Evolutionary conservation across 129 eudicot species (phyloP), one percentile per base, ranked within the genome.

Genomic region (Chrysanthemum lavandulifolium): DNA sequence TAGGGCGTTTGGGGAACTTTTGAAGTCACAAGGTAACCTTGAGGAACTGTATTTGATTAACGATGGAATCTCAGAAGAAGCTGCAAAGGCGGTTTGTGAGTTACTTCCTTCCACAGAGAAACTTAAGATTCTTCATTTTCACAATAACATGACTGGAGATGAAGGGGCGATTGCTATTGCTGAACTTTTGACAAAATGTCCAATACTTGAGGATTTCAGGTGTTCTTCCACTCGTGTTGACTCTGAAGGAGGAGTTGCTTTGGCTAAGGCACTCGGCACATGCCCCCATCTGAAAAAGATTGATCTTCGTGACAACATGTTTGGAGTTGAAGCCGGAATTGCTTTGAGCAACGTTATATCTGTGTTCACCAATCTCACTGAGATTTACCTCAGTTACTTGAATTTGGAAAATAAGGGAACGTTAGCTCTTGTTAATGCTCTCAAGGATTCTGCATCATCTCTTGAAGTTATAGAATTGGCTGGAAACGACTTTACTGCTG

Each of bases 121-220:
- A 13, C 74, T 85, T 3, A 77, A 61, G 51, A 67, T 78, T 62
- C 94, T 87, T 63, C 85, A 85, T 66, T 87, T 87, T 66, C 90
- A 85, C 51, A 87, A 85, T 57, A 85, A 87, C 73, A 87, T 85
- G 94, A 85, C 90, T 1, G 90, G 90, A 29, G 94, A 85, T 55
- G 88, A 80, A 78, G 94, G 90, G 21, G 94, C 94, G 2, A 43
- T 82, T 27, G 74, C 87, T 11, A 87, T 85, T 70, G 67, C 90
- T 61, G 59, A 80, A 40, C 63, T 85, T 15, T 78, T 87, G 74
- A 78, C 25, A 40, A 62, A 68, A 2, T 82, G 84, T 31, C 85
- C 80, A 11, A 8, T 78, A 51, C 47, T 85, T 47, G 90, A 87
- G 70, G 88, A 87, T 72, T 87, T 87, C 33, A 73, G 82, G 65